Evolutionary conservation across 306 rosid genomes (phyloP), one percentile per base, ranked within the genome.

Genomic region (Quercus variabilis): DNA sequence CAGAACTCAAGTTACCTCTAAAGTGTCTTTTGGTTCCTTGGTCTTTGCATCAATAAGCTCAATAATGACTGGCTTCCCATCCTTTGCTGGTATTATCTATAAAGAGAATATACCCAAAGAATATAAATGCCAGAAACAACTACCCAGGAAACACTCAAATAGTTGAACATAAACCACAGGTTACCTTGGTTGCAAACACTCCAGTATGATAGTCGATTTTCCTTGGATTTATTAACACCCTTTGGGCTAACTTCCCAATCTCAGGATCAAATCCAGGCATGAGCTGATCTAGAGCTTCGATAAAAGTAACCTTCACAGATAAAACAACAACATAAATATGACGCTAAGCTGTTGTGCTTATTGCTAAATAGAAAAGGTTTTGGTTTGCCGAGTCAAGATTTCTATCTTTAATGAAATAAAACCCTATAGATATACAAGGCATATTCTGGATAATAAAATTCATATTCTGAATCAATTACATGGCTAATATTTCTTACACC

Each of bases 221-320:
- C 26, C 99, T 89, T 54, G 99, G 97, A 83, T 91, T 95, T 73
- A 95, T 90, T 41, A 95, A 90, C 85, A 95, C 94, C 86, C 99
- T 89, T 49, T 95, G 98, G 83, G 99, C 99, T 83, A 95, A 87
- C 85, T 95, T 95, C 83, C 99, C 90, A 69, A 95, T 95, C 90
- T 95, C 99, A 31, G 99, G 99, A 89, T 95, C 99, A 93, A 95
- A 95, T 80, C 99, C 99, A 79, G 99, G 99, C 99, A 95, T 93
- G 63, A 95, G 98, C 90, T 93, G 99, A 86, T 93, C 98, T 74
- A 95, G 85, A 81, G 99, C 99, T 86, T 95, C 99, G 72, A 95
- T 51, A 76, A 95, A 95, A 69, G 99, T 95, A 86, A 95, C 99
- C 99, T 95, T 83, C 80, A 88, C 31, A 71, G 35, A 77, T 25